Conservation (phyloP, 768 basidiomycete genomes). For the Leccinum imitatum region DNA sequence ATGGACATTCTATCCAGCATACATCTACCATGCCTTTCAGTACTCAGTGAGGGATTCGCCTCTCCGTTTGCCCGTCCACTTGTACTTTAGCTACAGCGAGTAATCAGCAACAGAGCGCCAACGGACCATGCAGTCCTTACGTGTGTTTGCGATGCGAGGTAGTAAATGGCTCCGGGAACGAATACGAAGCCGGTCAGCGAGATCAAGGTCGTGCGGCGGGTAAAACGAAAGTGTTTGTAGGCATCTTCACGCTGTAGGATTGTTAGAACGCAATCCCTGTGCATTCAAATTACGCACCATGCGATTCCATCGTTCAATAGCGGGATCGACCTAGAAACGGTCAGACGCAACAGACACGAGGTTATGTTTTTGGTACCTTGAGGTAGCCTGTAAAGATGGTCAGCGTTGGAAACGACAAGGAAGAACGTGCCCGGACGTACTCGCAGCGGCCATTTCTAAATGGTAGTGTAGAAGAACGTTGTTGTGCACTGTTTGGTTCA, state of each 20-base stretch:
- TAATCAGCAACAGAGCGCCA: conserved; percentile 9
- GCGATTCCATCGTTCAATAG: conserved; percentile 59
- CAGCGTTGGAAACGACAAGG: conserved; percentile 7
- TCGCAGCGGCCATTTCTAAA: conserved; percentile 64
- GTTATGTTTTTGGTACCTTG: conserved; percentile 41
- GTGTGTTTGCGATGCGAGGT: conserved; percentile 41
- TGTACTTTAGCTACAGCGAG: conserved; percentile 50
- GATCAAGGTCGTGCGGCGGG: conserved; percentile 61
- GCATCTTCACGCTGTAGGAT: conserved; percentile 69
- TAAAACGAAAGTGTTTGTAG: conserved; percentile 84
- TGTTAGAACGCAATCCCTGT: background rate
- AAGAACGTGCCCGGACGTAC: conserved; percentile 34
- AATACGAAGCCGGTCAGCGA: conserved; percentile 61
- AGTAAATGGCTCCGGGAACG: conserved; percentile 55
- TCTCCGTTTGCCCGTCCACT: conserved; percentile 53
- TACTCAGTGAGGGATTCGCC: conserved; percentile 39
- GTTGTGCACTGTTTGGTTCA: conserved; percentile 34
- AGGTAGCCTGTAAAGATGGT: conserved; percentile 46
- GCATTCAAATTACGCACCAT: conserved; percentile 45
- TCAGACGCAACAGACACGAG: background rate
- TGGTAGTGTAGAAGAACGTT: conserved; percentile 26
- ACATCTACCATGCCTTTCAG: conserved; percentile 14
- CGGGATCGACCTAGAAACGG: conserved; percentile 45
- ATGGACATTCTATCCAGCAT: conserved; percentile 1
- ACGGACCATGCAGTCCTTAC: conserved; percentile 36